Base-by-base conservation (phyloP, 2,329 filamentous ascomycete genomes). In the Ophiobolus disseminans region DNA sequence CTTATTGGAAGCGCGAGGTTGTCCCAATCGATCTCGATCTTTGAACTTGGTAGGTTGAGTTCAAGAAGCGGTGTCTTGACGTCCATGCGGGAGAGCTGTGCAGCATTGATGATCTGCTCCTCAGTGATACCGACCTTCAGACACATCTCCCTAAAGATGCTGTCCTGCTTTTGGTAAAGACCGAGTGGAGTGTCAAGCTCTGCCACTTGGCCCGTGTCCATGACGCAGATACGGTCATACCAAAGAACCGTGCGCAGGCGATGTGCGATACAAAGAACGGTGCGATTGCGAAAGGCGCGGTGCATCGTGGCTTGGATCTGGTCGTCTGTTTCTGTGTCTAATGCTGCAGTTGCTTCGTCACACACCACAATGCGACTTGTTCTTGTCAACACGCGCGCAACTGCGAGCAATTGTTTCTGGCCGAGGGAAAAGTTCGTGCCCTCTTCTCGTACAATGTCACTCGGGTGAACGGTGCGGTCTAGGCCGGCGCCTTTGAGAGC, bases 261-360 rank as follows among this genome's bases (percentile, higher is more conserved):
- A 73, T 97, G 92, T 3, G 93, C 93, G 69, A 97, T 96, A 73
- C 91, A 96, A 16, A 97, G 77, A 39, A 97, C 75, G 2, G 92
- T 97, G 78, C 88, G 89, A 49, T 91, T 91, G 43, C 82, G 81
- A 78, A 96, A 96, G 0, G 86, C 91, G 1, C 82, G 81, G 0
- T 89, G 87, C 73, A 97, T 96, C 2, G 91, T 95, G 41, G 80
- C 79, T 74, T 97, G 92, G 11, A 43, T 36, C 25, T 96, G 94
- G 74, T 90, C 87, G 69, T 97, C 93, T 4, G 92, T 97, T 68
- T 96, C 92, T 79, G 96, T 93, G 73, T 97, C 93, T 5, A 97
- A 91, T 0, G 86, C 89, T 2, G 87, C 91, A 0, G 93, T 97
- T 1, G 93, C 93, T 74, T 97, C 93, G 76, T 97, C 93, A 74